Conservation (phyloP, 345 rosid species). For the Excoecaria agallocha region DNA sequence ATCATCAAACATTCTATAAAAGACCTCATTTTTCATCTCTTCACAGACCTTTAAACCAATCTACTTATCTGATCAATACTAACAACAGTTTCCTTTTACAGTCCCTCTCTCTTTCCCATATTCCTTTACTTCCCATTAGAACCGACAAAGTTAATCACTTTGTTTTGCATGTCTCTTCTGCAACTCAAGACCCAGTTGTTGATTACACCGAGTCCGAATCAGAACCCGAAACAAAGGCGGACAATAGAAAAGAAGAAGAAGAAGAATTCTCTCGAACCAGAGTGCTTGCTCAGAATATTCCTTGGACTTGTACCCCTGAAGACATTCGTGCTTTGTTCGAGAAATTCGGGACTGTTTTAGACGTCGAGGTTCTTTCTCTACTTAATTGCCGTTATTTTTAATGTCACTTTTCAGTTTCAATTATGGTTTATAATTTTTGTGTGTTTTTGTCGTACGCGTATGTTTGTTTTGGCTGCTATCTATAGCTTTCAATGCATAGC, state of each 20-base stretch:
- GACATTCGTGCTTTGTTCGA: conserved; percentile 79
- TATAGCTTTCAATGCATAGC: conserved; percentile 74
- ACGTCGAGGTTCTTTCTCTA: conserved; percentile 58
- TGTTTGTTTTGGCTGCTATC: conserved; percentile 9
- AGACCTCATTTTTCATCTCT: conserved; percentile 23
- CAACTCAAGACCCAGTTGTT: conserved; percentile 39
- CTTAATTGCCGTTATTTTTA: background rate
- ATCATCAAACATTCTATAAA: conserved; percentile 9
- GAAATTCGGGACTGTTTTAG: conserved; percentile 61
- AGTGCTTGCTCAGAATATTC: conserved; percentile 68
- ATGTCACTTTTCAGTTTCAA: background rate
- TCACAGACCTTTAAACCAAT: conserved; percentile 28
- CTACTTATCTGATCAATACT: conserved; percentile 2
- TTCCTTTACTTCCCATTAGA: conserved; percentile 20
- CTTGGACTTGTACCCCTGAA: conserved; percentile 68
- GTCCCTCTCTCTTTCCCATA: conserved; percentile 17
- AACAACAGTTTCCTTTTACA: conserved; percentile 12
- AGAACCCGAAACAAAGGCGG: conserved; percentile 16
- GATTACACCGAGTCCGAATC: conserved; percentile 6
- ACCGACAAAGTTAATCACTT: conserved; percentile 21
- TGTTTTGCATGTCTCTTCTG: conserved; percentile 37
- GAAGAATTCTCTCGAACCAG: conserved; percentile 56
- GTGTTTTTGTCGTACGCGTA: conserved; percentile 7
- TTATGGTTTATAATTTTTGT: conserved; percentile 1
- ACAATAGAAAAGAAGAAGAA: background rate